Conservation (phyloP, 805 yeast species). For the Teunomyces gatunensis region DNA sequence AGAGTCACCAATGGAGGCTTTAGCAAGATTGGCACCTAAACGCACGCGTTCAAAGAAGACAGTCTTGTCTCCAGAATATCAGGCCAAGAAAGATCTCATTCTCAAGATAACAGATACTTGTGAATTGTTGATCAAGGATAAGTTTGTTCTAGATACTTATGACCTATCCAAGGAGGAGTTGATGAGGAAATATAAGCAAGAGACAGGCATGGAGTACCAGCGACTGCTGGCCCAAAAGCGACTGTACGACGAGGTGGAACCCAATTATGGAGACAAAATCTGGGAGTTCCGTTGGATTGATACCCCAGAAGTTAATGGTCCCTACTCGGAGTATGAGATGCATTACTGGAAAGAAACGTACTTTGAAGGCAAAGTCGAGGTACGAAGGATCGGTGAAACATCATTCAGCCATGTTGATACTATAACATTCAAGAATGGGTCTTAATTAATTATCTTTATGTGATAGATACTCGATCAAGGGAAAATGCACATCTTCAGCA, state of each 20-base stretch:
- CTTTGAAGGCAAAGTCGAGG: slow-evolving; percentile 47
- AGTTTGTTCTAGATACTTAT: slow-evolving; percentile 45
- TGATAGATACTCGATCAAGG: slow-evolving; percentile 56
- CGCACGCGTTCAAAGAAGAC: slow-evolving; percentile 15
- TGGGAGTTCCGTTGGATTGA: slow-evolving; percentile 54
- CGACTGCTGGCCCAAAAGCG: slow-evolving; percentile 20
- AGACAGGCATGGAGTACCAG: slow-evolving; percentile 39
- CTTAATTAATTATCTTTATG: background rate
- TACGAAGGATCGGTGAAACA: slow-evolving; percentile 27
- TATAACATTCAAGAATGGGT: slow-evolving; percentile 17
- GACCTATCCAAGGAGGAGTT: slow-evolving; percentile 58
- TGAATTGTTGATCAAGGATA: slow-evolving; percentile 40
- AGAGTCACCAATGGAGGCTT: slow-evolving; percentile 58
- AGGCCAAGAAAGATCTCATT: slow-evolving; percentile 14
- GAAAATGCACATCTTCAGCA: slow-evolving; percentile 64
- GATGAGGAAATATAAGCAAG: slow-evolving; percentile 39
- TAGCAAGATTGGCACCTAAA: slow-evolving; percentile 39
- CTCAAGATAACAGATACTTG: slow-evolving; percentile 47
- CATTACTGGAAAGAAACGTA: slow-evolving; percentile 50
- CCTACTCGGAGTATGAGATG: slow-evolving; percentile 54
- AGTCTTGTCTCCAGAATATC: background rate
- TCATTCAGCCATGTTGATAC: slow-evolving; percentile 23
- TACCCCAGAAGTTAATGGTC: slow-evolving; percentile 44
- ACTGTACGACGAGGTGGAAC: slow-evolving; percentile 15
- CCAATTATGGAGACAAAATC: slow-evolving; percentile 27